phyloP scores from a whole-genome alignment of 2,329 filamentous ascomycete genomes.

The Tothia fuscella region DNA sequence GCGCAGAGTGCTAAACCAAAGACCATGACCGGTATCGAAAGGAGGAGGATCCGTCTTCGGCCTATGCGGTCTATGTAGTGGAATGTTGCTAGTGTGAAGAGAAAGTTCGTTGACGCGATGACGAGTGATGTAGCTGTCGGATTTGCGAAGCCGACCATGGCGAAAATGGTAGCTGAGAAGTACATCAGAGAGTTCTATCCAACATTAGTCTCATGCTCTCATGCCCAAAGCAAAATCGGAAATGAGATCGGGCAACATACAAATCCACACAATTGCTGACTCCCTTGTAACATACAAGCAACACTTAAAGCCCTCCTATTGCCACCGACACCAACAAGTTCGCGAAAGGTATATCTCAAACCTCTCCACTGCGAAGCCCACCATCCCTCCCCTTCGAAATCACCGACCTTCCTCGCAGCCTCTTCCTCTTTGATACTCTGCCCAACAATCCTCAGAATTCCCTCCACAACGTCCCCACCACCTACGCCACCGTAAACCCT shows the following conservation, averaged over 20 bases:
- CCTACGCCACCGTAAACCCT: conserved; percentile 60
- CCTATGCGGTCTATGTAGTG: conserved; percentile 32
- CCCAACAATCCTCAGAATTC: conserved; percentile 3
- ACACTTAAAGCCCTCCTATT: conserved; percentile 69
- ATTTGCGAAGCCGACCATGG: conserved; percentile 32
- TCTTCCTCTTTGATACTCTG: conserved; percentile 38
- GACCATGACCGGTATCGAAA: conserved; percentile 76
- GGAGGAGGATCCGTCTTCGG: conserved; percentile 54
- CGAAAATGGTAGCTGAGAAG: conserved; percentile 36
- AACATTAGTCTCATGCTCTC: not conserved
- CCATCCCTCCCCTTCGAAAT: conserved; percentile 28
- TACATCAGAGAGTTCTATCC: conserved; percentile 35
- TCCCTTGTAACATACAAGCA: conserved; percentile 72
- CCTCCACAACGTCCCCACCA: conserved; percentile 2
- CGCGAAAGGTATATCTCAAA: conserved; percentile 43
- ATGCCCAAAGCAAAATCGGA: not conserved
- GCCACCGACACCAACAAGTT: conserved; percentile 29
- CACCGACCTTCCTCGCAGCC: conserved; percentile 27
- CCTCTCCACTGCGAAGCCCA: too few relatives aligned
- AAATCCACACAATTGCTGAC: conserved; percentile 71
- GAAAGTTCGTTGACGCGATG: conserved; percentile 34
- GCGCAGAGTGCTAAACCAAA: conserved; percentile 59
- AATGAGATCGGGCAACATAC: conserved; percentile 16
- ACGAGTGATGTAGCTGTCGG: conserved; percentile 33
- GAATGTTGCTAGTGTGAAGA: conserved; percentile 35